Percentiles rank a stretch among this genome's conserved stretches.
Evolutionary conservation across 495 filamentous ascomycete genomes (phyloP).

Genomic region (Paragyromitra xinjiangensis): DNA sequence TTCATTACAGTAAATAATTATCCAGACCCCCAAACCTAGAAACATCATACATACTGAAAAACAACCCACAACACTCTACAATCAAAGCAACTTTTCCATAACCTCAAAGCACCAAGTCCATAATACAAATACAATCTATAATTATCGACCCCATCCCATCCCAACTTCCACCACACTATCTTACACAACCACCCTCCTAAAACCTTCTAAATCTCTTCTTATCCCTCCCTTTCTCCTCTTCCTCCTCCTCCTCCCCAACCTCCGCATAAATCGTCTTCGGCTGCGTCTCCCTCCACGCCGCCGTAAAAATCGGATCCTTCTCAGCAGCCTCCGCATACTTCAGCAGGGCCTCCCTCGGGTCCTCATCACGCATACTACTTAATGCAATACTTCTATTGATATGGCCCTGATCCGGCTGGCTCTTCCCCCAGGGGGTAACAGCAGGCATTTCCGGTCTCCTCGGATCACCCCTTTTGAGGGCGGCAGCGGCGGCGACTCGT

Average conservation of each 20-base stretch:
- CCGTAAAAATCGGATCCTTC: slow-evolving; percentile 91
- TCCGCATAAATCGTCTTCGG: slow-evolving; percentile 92
- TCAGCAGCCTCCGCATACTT: slow-evolving; percentile 95
- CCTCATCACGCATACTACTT: slow-evolving; percentile 95
- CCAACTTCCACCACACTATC: not conserved
- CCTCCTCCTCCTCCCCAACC: slow-evolving; percentile 87
- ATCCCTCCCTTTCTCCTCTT: slow-evolving; percentile 57
- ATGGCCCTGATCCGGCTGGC: slow-evolving; percentile 87
- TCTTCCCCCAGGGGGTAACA: slow-evolving; percentile 91
- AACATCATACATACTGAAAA: not conserved
- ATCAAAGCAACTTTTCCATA: not conserved
- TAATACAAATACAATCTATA: slow-evolving; percentile 13
- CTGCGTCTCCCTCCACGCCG: slow-evolving; percentile 89
- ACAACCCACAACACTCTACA: not conserved
- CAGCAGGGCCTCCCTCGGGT: slow-evolving; percentile 89
- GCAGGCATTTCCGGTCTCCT: slow-evolving; percentile 80
- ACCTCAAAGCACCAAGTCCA: not conserved
- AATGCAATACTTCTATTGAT: slow-evolving; percentile 87
- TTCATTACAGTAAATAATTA: too few species aligned
- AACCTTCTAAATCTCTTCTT: slow-evolving; percentile 30
- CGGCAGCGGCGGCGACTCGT: slow-evolving; percentile 62
- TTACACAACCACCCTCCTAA: slow-evolving; percentile 18
- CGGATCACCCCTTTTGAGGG: slow-evolving; percentile 66
- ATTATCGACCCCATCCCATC: not conserved
- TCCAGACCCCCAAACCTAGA: too few species aligned